These are phyloP conservation scores for Trichoderma erinaceum DNA, from an alignment of 495 filamentous ascomycete genomes.

Conservation along the genomic window DNA sequence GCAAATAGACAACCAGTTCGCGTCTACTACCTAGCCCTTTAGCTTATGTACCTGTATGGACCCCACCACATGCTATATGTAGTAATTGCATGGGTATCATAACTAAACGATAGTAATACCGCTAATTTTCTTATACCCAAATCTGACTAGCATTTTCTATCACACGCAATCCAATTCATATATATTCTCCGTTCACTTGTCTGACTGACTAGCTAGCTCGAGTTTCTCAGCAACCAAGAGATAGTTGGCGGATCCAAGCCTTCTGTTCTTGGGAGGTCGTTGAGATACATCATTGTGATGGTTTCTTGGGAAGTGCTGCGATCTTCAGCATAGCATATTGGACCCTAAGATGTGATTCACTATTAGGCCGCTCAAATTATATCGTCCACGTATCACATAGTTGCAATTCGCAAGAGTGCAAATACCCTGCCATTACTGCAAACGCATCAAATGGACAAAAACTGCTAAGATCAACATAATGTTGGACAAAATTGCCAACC, in stretches of 20 bases:
- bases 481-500: neutral
- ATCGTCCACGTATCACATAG: neutral
- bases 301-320: neutral
- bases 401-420: neutral
- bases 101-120: too few species aligned
- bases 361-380: neutral
- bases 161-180: too few species aligned
- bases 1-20: neutral
- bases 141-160: too few species aligned
- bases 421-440: neutral
- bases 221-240: neutral
- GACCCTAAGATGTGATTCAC: neutral
- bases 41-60: neutral
- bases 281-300: too few species aligned
- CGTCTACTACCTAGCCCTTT: neutral
- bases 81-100: too few species aligned
- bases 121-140: too few species aligned
- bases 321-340: neutral
- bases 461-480: neutral
- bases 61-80: too few species aligned
- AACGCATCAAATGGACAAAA: neutral
- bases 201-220: neutral
- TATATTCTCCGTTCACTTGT: neutral
- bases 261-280: too few species aligned
- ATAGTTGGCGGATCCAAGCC: neutral